These are phyloP conservation scores for Pezicula radicicola DNA, from an alignment of 2,329 filamentous ascomycete genomes.

Conservation along the genomic window DNA sequence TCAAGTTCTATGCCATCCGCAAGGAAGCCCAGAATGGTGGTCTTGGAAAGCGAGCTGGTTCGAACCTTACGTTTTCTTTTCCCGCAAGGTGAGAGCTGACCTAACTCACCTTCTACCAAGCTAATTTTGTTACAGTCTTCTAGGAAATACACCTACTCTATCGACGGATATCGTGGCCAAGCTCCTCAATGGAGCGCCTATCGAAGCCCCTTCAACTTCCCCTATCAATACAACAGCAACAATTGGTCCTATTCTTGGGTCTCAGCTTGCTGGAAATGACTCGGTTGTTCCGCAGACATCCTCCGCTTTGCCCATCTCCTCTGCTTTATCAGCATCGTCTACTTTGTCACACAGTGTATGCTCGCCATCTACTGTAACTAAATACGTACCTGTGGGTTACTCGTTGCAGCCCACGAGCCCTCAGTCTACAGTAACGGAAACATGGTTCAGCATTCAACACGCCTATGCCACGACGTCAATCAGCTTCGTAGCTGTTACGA, in stretches of 20 bases:
- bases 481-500: conserved; percentile 17
- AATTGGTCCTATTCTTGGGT: background rate
- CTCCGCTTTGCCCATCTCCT: background rate
- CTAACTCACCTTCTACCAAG: too few relatives aligned
- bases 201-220: background rate
- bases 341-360: background rate
- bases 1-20: conserved; percentile 10
- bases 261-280: background rate
- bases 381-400: conserved; percentile 4
- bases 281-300: background rate
- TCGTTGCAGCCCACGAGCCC: conserved; percentile 12
- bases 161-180: too few relatives aligned
- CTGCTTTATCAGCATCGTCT: too few relatives aligned
- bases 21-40: conserved; percentile 4
- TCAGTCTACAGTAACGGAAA: conserved; percentile 17
- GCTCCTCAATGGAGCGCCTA: too few relatives aligned
- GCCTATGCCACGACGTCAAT: conserved; percentile 16
- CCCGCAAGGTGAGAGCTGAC: conserved; percentile 12
- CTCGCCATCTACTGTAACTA: background rate
- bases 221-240: background rate
- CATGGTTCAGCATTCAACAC: conserved; percentile 21
- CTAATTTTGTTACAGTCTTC: too few relatives aligned
- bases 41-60: conserved; percentile 9
- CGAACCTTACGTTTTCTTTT: conserved; percentile 11
- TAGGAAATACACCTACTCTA: too few relatives aligned